Conservation (phyloP, 768 basidiomycete species). For the Rhizopogon sp. region DNA sequence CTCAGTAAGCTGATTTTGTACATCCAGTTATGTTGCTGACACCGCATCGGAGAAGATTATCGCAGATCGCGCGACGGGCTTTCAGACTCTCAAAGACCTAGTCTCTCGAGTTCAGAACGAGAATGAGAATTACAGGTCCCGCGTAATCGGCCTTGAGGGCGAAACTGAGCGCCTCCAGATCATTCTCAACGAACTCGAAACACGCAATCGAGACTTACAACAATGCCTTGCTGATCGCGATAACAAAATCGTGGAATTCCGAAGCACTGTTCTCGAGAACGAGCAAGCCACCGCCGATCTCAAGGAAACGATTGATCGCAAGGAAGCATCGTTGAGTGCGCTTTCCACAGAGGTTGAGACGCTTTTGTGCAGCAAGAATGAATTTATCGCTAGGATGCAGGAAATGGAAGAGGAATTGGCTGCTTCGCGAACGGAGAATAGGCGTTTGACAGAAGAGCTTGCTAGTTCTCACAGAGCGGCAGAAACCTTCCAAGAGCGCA, state of each 20-base stretch:
- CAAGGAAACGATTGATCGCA: constrained; percentile 11
- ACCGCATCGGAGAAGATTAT: background rate
- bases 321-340: constrained; percentile 16
- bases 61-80: background rate
- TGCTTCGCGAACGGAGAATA: background rate
- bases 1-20: background rate
- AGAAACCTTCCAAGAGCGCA: constrained; percentile 4
- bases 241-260: background rate
- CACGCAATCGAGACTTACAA: background rate
- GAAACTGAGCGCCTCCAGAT: constrained; percentile 4
- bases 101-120: background rate
- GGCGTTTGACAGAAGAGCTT: constrained; percentile 5
- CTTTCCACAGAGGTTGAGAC: constrained; percentile 20
- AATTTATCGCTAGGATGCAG: background rate
- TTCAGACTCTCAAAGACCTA: background rate
- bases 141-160: background rate
- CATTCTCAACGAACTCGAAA: constrained; percentile 1
- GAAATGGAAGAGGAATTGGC: background rate
- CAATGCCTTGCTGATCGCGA: background rate
- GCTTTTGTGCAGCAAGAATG: constrained; percentile 16
- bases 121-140: background rate
- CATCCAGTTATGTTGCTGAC: background rate
- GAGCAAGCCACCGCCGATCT: background rate
- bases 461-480: constrained; percentile 8
- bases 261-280: background rate